These are phyloP conservation scores for Parastagonospora avenae DNA, from an alignment of 2,329 filamentous ascomycete genomes.

Conservation along the genomic window DNA sequence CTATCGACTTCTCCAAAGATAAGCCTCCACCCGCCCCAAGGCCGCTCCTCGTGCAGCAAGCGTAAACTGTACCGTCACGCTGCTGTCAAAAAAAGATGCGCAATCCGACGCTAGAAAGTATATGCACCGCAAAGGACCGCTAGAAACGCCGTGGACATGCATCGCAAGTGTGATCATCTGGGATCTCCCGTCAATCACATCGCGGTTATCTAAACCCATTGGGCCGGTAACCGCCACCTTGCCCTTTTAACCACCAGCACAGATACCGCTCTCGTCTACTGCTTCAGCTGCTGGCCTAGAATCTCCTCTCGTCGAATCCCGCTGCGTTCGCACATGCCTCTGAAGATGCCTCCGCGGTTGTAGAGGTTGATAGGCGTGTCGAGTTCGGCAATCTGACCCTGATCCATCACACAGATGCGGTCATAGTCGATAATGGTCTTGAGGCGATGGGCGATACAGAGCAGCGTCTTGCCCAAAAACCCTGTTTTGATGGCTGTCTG, in stretches of 20 bases:
- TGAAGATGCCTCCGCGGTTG: constrained; percentile 77
- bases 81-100: neutral
- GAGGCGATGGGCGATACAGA: constrained; percentile 91
- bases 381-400: constrained; percentile 84
- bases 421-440: constrained; percentile 95
- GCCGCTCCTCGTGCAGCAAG: too few species aligned
- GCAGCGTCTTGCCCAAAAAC: constrained; percentile 83
- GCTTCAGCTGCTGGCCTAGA: constrained; percentile 15
- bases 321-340: constrained; percentile 86
- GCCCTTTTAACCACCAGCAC: constrained; percentile 4
- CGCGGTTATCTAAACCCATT: constrained; percentile 7
- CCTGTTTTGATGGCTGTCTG: constrained; percentile 63
- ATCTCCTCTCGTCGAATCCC: constrained; percentile 68
- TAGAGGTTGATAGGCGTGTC: constrained; percentile 77
- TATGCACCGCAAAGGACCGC: constrained; percentile 9
- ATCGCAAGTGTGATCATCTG: neutral
- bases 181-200: constrained; percentile 8
- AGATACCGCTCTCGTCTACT: constrained; percentile 7
- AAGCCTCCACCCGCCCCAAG: neutral
- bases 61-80: too few species aligned
- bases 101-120: neutral
- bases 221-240: constrained; percentile 11
- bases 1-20: too few species aligned
- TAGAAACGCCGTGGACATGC: constrained; percentile 26
- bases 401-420: constrained; percentile 95